These are phyloP conservation scores for Trichopus zeylanicus DNA, from an alignment of 116 monocot genomes.

Conservation along the genomic window DNA sequence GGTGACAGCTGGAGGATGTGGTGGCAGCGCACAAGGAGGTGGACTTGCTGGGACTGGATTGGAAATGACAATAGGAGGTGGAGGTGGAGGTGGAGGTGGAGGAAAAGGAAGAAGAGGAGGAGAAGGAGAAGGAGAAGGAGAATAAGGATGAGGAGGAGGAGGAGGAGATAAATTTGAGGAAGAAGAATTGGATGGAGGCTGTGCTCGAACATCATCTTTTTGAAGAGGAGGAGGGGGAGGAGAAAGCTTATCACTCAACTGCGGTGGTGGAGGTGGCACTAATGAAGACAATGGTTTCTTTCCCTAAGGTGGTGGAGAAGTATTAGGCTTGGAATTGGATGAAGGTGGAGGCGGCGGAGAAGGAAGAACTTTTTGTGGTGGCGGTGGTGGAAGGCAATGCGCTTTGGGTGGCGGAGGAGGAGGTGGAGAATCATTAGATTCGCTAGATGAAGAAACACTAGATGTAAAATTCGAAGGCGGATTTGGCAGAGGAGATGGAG, in stretches of 20 bases:
- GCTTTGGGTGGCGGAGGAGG: background rate
- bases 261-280: background rate
- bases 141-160: background rate
- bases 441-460: background rate
- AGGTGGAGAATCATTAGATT: background rate
- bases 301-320: constrained; percentile 1
- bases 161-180: no score
- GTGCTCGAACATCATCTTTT: no score
- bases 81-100: constrained; percentile 2
- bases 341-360: no score
- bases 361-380: constrained; percentile 1
- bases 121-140: background rate
- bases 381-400: constrained; percentile 4
- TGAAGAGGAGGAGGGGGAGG: no score
- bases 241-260: no score
- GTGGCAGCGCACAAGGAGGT: background rate
- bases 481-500: constrained; percentile 5
- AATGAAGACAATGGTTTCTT: background rate
- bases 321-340: background rate
- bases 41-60: background rate
- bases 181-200: no score
- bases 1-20: background rate
- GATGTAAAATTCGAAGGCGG: background rate
- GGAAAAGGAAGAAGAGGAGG: background rate
- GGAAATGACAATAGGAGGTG: background rate